phyloP scores from a whole-genome alignment of 2,329 filamentous ascomycete genomes.

The Paramyrothecium roridum region DNA sequence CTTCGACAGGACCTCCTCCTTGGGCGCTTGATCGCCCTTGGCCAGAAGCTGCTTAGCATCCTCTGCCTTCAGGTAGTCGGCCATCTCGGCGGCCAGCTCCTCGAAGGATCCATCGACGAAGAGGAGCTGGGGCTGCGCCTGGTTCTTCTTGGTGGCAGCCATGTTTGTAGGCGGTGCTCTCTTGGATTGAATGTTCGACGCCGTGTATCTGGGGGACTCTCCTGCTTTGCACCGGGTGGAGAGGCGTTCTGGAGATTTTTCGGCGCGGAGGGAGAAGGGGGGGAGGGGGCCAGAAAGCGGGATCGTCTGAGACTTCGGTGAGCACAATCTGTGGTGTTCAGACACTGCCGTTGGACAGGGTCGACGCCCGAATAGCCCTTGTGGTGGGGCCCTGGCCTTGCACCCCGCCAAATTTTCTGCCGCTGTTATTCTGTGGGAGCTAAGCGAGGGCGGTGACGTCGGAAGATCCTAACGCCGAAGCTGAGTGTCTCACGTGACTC shows the following conservation, averaged over 20 bases:
- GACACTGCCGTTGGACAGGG: constrained; percentile 12
- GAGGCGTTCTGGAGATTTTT: constrained; percentile 4
- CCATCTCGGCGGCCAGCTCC: constrained; percentile 91
- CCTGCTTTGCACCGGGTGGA: not conserved
- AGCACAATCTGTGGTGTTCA: not conserved
- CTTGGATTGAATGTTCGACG: not conserved
- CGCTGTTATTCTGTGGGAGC: constrained; percentile 32
- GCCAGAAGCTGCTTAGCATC: constrained; percentile 74
- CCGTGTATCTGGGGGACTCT: not conserved
- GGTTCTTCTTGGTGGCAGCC: constrained; percentile 33
- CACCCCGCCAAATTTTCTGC: constrained; percentile 38
- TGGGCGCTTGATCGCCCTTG: constrained; percentile 60
- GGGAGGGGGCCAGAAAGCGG: constrained; percentile 6
- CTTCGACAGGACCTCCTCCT: constrained; percentile 87
- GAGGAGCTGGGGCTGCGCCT: constrained; percentile 57
- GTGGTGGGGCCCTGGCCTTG: constrained; percentile 27
- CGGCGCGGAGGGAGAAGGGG: constrained; percentile 1
- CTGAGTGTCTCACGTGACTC: not conserved
- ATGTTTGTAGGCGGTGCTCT: constrained; percentile 11
- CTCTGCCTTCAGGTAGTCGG: constrained; percentile 85
- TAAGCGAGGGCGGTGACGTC: constrained; percentile 38
- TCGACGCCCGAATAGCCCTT: constrained; percentile 33
- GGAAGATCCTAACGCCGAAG: constrained; percentile 9
- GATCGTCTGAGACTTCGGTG: constrained; percentile 4
- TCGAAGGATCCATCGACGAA: constrained; percentile 90